Base-by-base conservation (phyloP, 2,329 filamentous ascomycete genomes). In the Fusarium coffeatum region DNA sequence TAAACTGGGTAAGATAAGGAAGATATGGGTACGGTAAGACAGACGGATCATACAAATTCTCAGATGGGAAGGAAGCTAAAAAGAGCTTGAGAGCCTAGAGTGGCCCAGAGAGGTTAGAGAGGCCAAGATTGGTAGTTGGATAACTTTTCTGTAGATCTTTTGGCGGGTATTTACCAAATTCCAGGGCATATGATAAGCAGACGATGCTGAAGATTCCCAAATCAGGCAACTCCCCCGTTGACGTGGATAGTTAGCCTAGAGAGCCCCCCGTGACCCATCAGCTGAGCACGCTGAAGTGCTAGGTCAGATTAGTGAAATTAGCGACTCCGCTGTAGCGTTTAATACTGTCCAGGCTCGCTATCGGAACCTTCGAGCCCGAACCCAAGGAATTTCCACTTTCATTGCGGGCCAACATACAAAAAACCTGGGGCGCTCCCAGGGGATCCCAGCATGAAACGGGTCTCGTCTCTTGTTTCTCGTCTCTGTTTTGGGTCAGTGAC, bases 401-500 rank as follows among this genome's bases (percentile, higher is more conserved):
- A 28, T 42, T 28, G 27, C 25, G 23, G 49, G 34, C 22, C 49
- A 28, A 41, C 32, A 53, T 27, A 51, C 16, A 53, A 50, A 48
- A 53, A 53, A 53, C 49, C 49, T 53, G 49, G 49, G 49, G 49
- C 49, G 49, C 32, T 42, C n/a, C 22, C 49, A 53, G 49, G 49
- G 49, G 49, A 42, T 53, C 49, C 49, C 34, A 53, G 49, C 23
- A 37, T 53, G 49, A 53, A 53, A 53, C 49, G 34, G 34, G 49
- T 27, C 48, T 41, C 48, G 48, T 51, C 48, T 51, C 48, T 51
- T 27, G 23, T 40, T 51, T 51, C 49, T 51, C 49, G 49, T 51
- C 49, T 51, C 49, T 51, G 49, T 53, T 53, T 42, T 53, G 49
- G 34, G 49, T 53, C 49, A 53, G 49, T 41, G 49, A 53, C 49